Evolutionary conservation across 768 basidiomycete genomes (phyloP), one percentile per base, ranked within the genome.

Genomic region (Tulasnella sp.): DNA sequence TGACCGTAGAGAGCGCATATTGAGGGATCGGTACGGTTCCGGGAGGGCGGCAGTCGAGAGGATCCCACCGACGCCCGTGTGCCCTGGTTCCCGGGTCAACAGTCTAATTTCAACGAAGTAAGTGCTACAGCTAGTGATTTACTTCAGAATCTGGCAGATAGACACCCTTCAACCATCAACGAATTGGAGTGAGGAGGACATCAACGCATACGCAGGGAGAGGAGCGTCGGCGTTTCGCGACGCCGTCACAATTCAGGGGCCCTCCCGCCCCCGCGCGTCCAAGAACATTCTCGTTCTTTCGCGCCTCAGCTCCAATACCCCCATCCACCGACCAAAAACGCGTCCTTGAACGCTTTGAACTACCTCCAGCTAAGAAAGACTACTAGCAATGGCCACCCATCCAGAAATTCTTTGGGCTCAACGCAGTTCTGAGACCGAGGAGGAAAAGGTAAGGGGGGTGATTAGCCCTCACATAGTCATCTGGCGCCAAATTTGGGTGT

Each of bases 391-490:
- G 62, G 62, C 62, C 34, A 68, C 80, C 24, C 94, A 95, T 85
- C 97, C 97, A 48, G 96, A 98, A 86, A 88, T 97, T 46, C 89
- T 96, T 2, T 99, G 97, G 96, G 97, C 97, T 71, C 97, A 99
- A 86, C 91, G 97, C 82, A 94, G 92, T 88, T 93, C 91, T 56
- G 88, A 85, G 21, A 83, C 87, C 16, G 89, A 87, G 19, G 87
- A 90, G 42, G 88, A 88, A 72, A 96, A 96, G 88, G 96, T 94
- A 71, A 58, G 85, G 21, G 27, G 56, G 21, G 42, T 6, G n/a
- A 52, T 68, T 36, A 34, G 27, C 18, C 62, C 4, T 68, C 16
- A 12, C 62, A 68, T 68, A 77, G 76, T 62, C 76, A 77, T 36
- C 2, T 31, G 34, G 48, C 56, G 58, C 56, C 76, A 40, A 39